Evolutionary conservation across 352 stramenopile genomes (phyloP).

Genomic region (Phytophthora brassicae): DNA sequence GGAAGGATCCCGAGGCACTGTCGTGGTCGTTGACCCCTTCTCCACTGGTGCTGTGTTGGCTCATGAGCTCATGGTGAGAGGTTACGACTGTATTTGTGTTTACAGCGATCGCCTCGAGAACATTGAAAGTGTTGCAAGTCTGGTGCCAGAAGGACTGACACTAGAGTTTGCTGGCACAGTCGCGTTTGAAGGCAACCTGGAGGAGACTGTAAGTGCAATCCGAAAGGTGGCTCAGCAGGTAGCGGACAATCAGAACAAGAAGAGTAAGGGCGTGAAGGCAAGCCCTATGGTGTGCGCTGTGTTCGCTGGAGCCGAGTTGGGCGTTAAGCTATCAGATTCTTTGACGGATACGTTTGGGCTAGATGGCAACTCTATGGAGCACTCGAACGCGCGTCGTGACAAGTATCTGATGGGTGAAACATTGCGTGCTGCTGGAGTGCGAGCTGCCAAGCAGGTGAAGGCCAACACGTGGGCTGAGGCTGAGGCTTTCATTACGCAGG

Average conservation of each 20-base stretch:
- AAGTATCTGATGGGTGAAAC: constrained; percentile 91
- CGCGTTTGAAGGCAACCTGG: constrained; percentile 57
- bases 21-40: constrained; percentile 96
- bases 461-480: constrained; percentile 76
- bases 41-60: constrained; percentile 94
- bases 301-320: constrained; percentile 91
- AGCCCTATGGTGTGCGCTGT: constrained; percentile 67
- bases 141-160: constrained; percentile 76
- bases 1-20: constrained; percentile 52
- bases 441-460: constrained; percentile 91
- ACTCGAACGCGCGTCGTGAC: constrained; percentile 68
- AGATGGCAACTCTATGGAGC: constrained; percentile 79
- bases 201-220: constrained; percentile 43
- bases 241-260: constrained; percentile 37
- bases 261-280: constrained; percentile 34
- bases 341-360: constrained; percentile 87
- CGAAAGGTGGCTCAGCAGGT: constrained; percentile 49
- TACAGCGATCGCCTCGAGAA: constrained; percentile 86
- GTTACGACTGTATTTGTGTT: constrained; percentile 89
- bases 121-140: constrained; percentile 76
- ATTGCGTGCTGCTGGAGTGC: constrained; percentile 72
- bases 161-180: constrained; percentile 80
- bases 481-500: constrained; percentile 66
- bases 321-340: constrained; percentile 91
- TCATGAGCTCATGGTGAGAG: constrained; percentile 87